Evolutionary conservation across 2,329 filamentous ascomycete genomes (phyloP), one percentile per base, ranked within the genome.

Genomic region (Lachnum nothofagi): DNA sequence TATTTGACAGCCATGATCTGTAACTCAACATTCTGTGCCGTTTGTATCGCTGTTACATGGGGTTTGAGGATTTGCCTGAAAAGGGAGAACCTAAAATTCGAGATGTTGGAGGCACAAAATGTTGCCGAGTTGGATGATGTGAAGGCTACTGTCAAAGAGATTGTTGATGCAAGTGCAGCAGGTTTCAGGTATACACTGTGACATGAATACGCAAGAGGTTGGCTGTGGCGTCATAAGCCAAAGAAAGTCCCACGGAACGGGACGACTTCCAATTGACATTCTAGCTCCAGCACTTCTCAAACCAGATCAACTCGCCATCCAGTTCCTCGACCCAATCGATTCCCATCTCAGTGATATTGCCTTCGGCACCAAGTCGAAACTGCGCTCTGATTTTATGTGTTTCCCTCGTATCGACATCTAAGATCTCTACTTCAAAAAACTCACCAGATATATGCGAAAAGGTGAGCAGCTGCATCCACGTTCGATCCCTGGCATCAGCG

Each of bases 1-100:
- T 60, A 58, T 40, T 41, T 56, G 9, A 35, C 24, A 5, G 53
- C 50, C 7, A 54, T 53, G 47, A 42, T 48, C 19, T 42, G 44
- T 5, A 57, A 52, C 37, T 10, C 42, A n/a, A 31, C 4, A 25
- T 56, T 54, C 42, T 57, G 44, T 31, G n/a, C 46, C 5, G 19
- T 34, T 17, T 58, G 49, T 17, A 46, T 55, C 7, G 12, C 29
- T 16, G 14, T 38, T 20, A 47, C 53, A 3, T n/a, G 53, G 17
- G 25, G 44, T 1, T 38, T 57, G 6, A 35, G 56, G 2, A 49
- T 44, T 17, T 50, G 38, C 16, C 47, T 57, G 5, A 38, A 20
- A 2, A 37, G 39, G 4, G 54, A 51, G 34, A 57, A 57, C 20
- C 40, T 20, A 3, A 56, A 55, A 19, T 46, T 57, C 1, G 22